Base-by-base conservation (phyloP, 148 eudicot species). In the Spergularia marina region DNA sequence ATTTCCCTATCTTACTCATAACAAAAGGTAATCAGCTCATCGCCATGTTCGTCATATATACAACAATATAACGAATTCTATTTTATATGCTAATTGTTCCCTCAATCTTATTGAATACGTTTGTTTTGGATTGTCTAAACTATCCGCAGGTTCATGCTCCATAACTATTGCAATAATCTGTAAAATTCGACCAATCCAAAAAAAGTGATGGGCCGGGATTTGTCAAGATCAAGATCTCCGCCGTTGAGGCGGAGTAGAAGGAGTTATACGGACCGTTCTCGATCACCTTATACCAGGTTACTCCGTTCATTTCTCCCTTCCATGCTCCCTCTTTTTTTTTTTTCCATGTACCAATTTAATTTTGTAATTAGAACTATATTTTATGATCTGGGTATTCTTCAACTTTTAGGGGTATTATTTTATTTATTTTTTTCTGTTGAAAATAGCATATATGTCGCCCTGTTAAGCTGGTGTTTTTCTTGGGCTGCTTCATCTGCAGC, bases 241-340 rank as follows among this genome's bases (percentile, higher is more conserved):
- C 85, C 91, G 57, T 74, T 76, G 65, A 75, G 90, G 77, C 74
- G 86, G 73, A 89, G 86, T 77, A 77, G 92, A 81, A 86, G 91
- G 79, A 87, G 85, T 74, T 82, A 90, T 40, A 94, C 90, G 80
- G 88, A 86, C 39, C 83, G 94, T 74, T 91, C 91, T 86, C 85
- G 90, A 77, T 94, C 97, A 39, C 91, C 94, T 80, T 88, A 89
- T 82, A 91, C 85, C 95, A 94, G 98, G 98, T 94, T 87, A 88
- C 83, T 80, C 87, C 85, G 80, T 80, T 85, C 74, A 70, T 72
- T 76, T 57, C 71, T 66, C 63, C 75, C 70, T 74, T 76, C 23
- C 70, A 61, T 67, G 73, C 81, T 70, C 56, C 74, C 47, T 52
- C 65, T 81, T 71, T 75, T 17, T 65, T 74, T 2, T 21, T 4